Evolutionary conservation across 768 basidiomycete genomes (phyloP).

Genomic region (Porpolomopsis calyptriformis): DNA sequence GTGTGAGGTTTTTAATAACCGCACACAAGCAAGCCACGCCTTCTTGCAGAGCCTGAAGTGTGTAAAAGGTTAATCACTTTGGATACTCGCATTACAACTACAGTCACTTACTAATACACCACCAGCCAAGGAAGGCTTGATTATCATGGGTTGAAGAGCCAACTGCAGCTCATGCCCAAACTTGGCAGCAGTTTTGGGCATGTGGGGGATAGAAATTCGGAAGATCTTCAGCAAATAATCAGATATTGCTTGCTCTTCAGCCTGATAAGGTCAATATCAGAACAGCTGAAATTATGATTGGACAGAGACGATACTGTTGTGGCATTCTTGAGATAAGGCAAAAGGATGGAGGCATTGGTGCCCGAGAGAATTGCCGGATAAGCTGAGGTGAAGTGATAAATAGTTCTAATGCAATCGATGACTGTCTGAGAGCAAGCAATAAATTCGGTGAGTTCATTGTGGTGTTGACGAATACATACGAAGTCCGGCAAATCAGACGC

Average conservation of each 20-base stretch:
- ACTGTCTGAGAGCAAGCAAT: constrained; percentile 43
- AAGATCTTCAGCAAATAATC: constrained; percentile 89
- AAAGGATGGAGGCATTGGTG: constrained; percentile 69
- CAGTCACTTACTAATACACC: constrained; percentile 47
- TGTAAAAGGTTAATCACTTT: background rate
- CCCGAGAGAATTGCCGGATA: constrained; percentile 80
- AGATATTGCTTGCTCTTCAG: constrained; percentile 73
- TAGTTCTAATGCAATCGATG: constrained; percentile 74
- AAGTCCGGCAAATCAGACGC: constrained; percentile 70
- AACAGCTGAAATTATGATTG: background rate
- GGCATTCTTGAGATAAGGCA: constrained; percentile 85
- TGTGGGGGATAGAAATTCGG: constrained; percentile 68
- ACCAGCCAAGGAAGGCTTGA: constrained; percentile 64
- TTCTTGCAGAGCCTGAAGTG: constrained; percentile 70
- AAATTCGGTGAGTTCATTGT: background rate
- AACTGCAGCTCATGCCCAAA: constrained; percentile 81
- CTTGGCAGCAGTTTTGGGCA: constrained; percentile 82
- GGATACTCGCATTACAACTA: background rate
- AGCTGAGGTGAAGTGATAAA: constrained; percentile 72
- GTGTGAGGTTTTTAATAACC: constrained; percentile 75
- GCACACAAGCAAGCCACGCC: constrained; percentile 86
- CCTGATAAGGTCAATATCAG: constrained; percentile 31
- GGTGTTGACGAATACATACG: constrained; percentile 31
- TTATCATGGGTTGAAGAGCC: constrained; percentile 81
- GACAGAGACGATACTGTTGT: constrained; percentile 44